Base-by-base conservation (phyloP, 208 protist species). In the Acanthamoeba culbertsoni region DNA sequence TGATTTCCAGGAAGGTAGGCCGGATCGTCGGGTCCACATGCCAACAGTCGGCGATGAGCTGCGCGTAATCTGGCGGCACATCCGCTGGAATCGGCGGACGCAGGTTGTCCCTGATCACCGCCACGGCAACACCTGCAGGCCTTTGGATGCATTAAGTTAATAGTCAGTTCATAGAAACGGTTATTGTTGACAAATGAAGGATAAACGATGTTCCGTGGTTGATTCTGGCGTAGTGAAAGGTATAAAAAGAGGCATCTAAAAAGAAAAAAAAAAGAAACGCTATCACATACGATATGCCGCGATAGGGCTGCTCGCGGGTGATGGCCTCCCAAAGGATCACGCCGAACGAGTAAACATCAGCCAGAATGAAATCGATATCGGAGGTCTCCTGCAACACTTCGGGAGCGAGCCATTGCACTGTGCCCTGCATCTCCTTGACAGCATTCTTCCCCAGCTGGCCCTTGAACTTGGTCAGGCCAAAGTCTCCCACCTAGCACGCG, bases 391-490 rank as follows among this genome's bases (percentile, higher is more conserved):
- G 7, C 1, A 84, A 45, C 6, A 84, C 43, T 26, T 84, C 73
- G n/a, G 73, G 73, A 2, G 73, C 73, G n/a, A 55, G 7, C 73
- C 73, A 84, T 10, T 84, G 73, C 4, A 84, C 28, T 4, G 73
- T 31, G 28, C 73, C 73, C 73, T 84, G 43, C n/a, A 84, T 55
- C 43, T 84, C 43, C 43, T 48, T 31, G 12, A 6, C 12, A 7
- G 37, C 63, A 10, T 28, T 75, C 63, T 92, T 63, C 28, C 57
- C 71, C 40, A 84, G 6, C n/a, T 91, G 51, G 2, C 28, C 84
- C n/a, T 71, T 91, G 45, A 45, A 91, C 43, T 43, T 12, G 10
- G 84, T 91, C n/a, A 91, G 53, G 3, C 84, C 84, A 45, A 91
- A 91, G 53, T 91, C 84, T 5, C 51, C 14, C 31, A 91, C 84